Evolutionary conservation across 805 yeast species (phyloP).

Genomic region (Scheffersomyces lignosus): DNA sequence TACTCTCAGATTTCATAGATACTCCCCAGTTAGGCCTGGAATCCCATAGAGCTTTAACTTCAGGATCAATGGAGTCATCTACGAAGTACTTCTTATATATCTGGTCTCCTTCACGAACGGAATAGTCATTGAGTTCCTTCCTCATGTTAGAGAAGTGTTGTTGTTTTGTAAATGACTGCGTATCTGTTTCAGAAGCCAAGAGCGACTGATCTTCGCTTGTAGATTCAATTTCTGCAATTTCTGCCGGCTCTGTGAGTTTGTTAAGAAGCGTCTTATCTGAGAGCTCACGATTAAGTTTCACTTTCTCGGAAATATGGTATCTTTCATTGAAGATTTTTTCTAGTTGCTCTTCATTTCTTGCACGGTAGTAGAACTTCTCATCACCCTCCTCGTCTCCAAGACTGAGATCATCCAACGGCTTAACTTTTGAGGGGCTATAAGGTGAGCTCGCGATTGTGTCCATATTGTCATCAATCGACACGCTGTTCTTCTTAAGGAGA

Average conservation of each 20-base stretch:
- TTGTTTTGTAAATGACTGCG: slow-evolving; percentile 1
- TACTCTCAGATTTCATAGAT: not conserved
- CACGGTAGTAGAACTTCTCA: slow-evolving; percentile 15
- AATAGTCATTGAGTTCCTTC: slow-evolving; percentile 45
- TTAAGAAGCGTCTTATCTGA: not conserved
- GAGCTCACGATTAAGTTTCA: not conserved
- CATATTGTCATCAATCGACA: not conserved
- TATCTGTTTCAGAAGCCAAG: not conserved
- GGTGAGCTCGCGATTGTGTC: too few species aligned
- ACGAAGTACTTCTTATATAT: slow-evolving; percentile 43
- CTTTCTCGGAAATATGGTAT: not conserved
- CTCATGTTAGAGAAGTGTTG: slow-evolving; percentile 11
- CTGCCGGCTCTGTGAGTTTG: too few species aligned
- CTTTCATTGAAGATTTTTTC: not conserved
- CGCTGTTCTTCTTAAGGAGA: slow-evolving; percentile 10
- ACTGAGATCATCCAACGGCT: slow-evolving; percentile 1
- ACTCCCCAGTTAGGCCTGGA: slow-evolving; percentile 32
- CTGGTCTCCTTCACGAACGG: slow-evolving; percentile 60
- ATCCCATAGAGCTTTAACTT: slow-evolving; percentile 53
- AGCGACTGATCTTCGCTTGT: not conserved
- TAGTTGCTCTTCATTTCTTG: slow-evolving; percentile 11
- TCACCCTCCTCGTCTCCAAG: slow-evolving; percentile 12
- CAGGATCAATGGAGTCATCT: slow-evolving; percentile 49
- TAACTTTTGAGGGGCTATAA: not conserved
- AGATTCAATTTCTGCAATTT: not conserved